Percentiles rank a stretch among this genome's conserved stretches.
These are phyloP conservation scores for Phytophthora tentaculata DNA, from an alignment of 352 stramenopile species.

Conservation along the genomic window DNA sequence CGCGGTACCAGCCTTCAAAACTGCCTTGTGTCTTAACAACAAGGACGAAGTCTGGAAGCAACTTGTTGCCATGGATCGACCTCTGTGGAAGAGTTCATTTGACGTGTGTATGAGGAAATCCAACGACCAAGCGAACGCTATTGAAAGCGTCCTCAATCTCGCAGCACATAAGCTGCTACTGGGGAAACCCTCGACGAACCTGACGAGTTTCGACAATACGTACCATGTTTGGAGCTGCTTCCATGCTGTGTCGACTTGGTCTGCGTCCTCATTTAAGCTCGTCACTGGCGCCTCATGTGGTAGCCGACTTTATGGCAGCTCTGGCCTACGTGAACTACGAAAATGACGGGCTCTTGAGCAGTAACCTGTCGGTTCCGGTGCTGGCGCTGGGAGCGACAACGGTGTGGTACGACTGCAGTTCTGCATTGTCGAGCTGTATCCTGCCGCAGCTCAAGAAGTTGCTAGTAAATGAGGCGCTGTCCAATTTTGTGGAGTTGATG, in stretches of 20 bases:
- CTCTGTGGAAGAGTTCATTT: not conserved
- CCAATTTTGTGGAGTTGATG: not conserved
- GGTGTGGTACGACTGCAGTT: not conserved
- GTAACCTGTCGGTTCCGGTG: not conserved
- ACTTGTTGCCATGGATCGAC: not conserved
- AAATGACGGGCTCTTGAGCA: not conserved
- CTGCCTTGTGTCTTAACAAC: not conserved
- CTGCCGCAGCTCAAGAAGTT: not conserved
- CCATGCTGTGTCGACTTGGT: not conserved
- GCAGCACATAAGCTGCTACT: not conserved
- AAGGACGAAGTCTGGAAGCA: not conserved
- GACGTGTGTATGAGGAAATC: not conserved
- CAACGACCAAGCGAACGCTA: not conserved
- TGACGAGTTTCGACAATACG: not conserved
- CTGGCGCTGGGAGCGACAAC: not conserved
- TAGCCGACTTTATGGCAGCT: not conserved
- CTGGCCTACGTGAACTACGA: not conserved
- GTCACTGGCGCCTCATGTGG: not conserved
- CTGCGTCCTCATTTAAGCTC: not conserved
- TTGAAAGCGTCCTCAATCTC: not conserved
- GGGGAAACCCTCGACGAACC: not conserved
- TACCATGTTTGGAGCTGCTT: not conserved
- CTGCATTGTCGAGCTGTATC: not conserved
- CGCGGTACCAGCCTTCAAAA: not conserved
- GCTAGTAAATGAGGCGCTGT: not conserved